Conservation (phyloP, 495 filamentous ascomycete genomes). For the Neurospora sp. region DNA sequence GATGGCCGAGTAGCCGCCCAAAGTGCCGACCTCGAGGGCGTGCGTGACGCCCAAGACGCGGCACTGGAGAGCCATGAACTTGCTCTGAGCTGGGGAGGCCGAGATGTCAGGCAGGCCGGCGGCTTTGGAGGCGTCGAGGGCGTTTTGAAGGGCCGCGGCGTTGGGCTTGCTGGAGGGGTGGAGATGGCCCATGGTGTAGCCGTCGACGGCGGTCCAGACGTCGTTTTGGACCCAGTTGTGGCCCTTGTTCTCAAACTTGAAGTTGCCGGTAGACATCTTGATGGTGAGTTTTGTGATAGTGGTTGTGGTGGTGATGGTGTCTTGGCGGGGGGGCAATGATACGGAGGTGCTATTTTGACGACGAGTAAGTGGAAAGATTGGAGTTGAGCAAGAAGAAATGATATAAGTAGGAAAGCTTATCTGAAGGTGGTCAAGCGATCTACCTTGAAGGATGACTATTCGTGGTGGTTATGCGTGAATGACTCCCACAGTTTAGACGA, state of each 20-base stretch:
- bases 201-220: constrained; percentile 15
- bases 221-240: neutral
- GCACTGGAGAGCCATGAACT: constrained; percentile 33
- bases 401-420: neutral
- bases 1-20: constrained; percentile 44
- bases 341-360: neutral
- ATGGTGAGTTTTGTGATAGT: neutral
- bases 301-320: neutral
- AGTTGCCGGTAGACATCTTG: neutral
- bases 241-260: neutral
- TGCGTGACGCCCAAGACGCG: constrained; percentile 26
- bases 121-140: constrained; percentile 11
- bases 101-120: constrained; percentile 27
- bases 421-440: neutral
- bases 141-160: constrained; percentile 7
- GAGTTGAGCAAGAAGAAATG: neutral
- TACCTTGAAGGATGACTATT: neutral
- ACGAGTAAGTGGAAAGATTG: neutral
- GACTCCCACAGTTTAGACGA: neutral
- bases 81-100: constrained; percentile 28
- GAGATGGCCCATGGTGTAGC: constrained; percentile 8
- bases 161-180: constrained; percentile 15
- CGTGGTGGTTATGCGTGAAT: neutral
- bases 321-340: neutral
- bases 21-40: constrained; percentile 42